A percentile compares a stretch with the other conserved stretches of the same genome.
Conservation (phyloP, 2,329 filamentous ascomycete species). For the Claviceps sp. region DNA sequence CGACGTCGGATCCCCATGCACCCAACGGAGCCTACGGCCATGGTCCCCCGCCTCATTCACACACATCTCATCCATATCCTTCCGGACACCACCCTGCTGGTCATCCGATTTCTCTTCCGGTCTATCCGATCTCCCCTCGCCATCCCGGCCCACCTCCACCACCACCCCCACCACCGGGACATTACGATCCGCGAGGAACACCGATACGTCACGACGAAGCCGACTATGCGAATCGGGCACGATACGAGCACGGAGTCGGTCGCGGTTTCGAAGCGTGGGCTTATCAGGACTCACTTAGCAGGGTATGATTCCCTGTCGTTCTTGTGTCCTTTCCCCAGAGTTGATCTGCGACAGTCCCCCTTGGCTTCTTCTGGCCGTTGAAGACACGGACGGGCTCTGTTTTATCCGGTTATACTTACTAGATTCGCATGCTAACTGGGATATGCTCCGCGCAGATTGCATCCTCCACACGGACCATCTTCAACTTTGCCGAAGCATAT, state of each 20-base stretch:
- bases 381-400: too few species aligned
- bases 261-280: constrained; percentile 39
- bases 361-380: neutral
- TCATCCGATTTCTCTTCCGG: constrained; percentile 31
- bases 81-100: constrained; percentile 30
- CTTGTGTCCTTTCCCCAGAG: neutral
- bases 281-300: constrained; percentile 37
- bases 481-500: constrained; percentile 44
- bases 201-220: constrained; percentile 30
- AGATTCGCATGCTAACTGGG: too few species aligned
- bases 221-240: constrained; percentile 27
- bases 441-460: constrained; percentile 28
- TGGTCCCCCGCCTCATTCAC: constrained; percentile 19
- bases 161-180: constrained; percentile 23
- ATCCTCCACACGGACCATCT: constrained; percentile 37
- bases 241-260: constrained; percentile 32
- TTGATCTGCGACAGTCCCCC: neutral
- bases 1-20: constrained; percentile 23
- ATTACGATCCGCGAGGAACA: constrained; percentile 32
- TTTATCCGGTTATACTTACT: too few species aligned
- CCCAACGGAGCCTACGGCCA: constrained; percentile 25
- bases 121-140: constrained; percentile 38
- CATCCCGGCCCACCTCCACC: constrained; percentile 27
- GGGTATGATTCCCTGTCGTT: constrained; percentile 15
- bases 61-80: constrained; percentile 27